Evolutionary conservation across 2,329 filamentous ascomycete genomes (phyloP), one percentile per base, ranked within the genome.

Genomic region (Cryphonectria parasitica): DNA sequence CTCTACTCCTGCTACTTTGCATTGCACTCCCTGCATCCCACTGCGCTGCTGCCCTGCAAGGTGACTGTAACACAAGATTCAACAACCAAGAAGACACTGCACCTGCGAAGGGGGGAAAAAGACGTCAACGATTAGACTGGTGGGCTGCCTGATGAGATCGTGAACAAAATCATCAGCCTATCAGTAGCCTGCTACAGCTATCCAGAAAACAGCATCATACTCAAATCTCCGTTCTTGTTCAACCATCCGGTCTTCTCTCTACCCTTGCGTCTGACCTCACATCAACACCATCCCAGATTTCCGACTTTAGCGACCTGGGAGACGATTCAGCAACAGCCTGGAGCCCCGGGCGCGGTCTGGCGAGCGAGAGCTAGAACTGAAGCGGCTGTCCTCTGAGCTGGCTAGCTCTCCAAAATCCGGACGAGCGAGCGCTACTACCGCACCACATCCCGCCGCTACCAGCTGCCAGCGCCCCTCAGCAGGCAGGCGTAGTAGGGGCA

Each of bases 241-340:
- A 19, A 52, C 45, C 19, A 65, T 65, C 63, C 15, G 34, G 34
- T 52, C n/a, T 10, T 52, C 45, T n/a, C 19, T 64, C 63, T 28
- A 65, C 43, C 63, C 63, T 65, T 65, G 63, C 43, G 43, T 65
- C 63, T 65, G 63, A 65, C 63, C 31, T 65, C 63, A 52, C 43
- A 54, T 52, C 63, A 41, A 63, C 60, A 63, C 60, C 60, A 63
- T 19, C 60, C 28, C 63, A 52, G 43, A 52, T n/a, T 43, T 11
- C 39, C 43, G 63, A 65, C 63, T 43, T 52, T 52, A 52, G 43
- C 63, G 8, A 65, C 43, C 63, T 65, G 31, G 63, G 63, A 54
- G 25, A 49, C 45, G 22, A 52, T 49, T 22, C 62, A 64, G 28
- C 62, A n/a, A 64, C 62, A 45, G 17, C 22, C n/a, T 31, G 62